These are phyloP conservation scores for Jatropha curcas DNA, from an alignment of 345 rosid species.

Conservation along the genomic window DNA sequence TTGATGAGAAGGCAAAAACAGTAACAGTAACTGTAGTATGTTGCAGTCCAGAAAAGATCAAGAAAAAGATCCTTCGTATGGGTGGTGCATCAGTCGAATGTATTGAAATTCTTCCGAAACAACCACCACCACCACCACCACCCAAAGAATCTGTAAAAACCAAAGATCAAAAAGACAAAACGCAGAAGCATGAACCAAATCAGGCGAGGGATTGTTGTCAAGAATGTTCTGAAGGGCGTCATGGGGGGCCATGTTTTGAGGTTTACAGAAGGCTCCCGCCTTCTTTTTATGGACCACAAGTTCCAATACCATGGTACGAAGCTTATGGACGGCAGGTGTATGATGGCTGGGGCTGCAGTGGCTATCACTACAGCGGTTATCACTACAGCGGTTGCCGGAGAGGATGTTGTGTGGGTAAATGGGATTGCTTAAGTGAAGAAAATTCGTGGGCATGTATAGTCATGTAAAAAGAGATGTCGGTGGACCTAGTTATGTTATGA, in stretches of 20 bases:
- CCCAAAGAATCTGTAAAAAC: conserved; percentile 26
- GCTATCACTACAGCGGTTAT: conserved; percentile 34
- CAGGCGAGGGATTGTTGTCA: conserved; percentile 27
- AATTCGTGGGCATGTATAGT: conserved; percentile 51
- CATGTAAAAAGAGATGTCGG: conserved; percentile 32
- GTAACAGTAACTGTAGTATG: conserved; percentile 67
- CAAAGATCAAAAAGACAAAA: not conserved
- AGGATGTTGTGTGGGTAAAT: conserved; percentile 22
- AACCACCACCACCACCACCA: conserved; percentile 24
- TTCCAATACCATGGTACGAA: conserved; percentile 6
- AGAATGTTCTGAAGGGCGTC: conserved; percentile 26
- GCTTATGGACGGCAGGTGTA: conserved; percentile 45
- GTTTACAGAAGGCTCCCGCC: not conserved
- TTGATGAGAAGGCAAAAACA: conserved; percentile 61
- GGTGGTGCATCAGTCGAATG: conserved; percentile 60
- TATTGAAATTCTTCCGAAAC: conserved; percentile 47
- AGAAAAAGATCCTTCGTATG: conserved; percentile 51
- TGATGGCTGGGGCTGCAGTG: conserved; percentile 49
- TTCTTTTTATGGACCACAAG: not conserved
- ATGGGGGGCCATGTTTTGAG: conserved; percentile 30
- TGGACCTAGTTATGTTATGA: no score
- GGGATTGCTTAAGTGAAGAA: conserved; percentile 54
- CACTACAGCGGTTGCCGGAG: conserved; percentile 2
- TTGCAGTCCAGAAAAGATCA: conserved; percentile 73
- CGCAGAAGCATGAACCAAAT: not conserved